These are phyloP conservation scores for Arabidopsis lyrata DNA, from an alignment of 441 rosid species.

Conservation along the genomic window DNA sequence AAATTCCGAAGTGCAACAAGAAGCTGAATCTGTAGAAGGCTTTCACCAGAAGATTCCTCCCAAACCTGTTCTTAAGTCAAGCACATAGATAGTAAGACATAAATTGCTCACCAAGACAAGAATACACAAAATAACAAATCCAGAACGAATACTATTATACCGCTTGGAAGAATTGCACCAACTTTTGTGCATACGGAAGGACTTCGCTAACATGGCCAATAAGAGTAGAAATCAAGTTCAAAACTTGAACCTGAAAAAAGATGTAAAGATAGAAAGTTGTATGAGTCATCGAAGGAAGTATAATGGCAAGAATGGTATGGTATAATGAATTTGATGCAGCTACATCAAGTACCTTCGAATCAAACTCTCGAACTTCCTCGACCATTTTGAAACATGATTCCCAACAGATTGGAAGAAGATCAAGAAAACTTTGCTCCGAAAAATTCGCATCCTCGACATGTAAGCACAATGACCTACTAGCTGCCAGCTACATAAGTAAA, in stretches of 20 bases:
- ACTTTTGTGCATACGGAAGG: slow-evolving; percentile 76
- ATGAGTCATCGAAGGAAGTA: slow-evolving; percentile 23
- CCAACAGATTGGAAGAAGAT: slow-evolving; percentile 95
- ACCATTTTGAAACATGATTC: slow-evolving; percentile 89
- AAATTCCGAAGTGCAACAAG: slow-evolving; percentile 92
- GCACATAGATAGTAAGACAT: slow-evolving; percentile 26
- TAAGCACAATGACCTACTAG: slow-evolving; percentile 91
- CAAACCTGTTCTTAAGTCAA: slow-evolving; percentile 62
- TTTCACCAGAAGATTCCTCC: slow-evolving; percentile 98
- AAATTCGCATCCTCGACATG: slow-evolving; percentile 99
- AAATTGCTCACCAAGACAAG: slow-evolving; percentile 19
- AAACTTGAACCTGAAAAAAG: slow-evolving; percentile 83
- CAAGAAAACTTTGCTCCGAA: slow-evolving; percentile 70
- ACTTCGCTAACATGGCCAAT: slow-evolving; percentile 83
- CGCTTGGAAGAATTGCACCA: slow-evolving; percentile 92
- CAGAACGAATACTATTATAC: slow-evolving; percentile 49
- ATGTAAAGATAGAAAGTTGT: slow-evolving; percentile 28
- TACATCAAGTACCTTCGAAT: slow-evolving; percentile 77
- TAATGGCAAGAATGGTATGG: slow-evolving; percentile 30
- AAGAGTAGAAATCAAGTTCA: slow-evolving; percentile 91
- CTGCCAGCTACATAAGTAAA: slow-evolving; percentile 79
- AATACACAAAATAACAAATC: not conserved
- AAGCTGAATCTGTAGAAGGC: slow-evolving; percentile 98
- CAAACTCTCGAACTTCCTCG: slow-evolving; percentile 98
- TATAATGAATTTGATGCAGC: slow-evolving; percentile 27